These are phyloP conservation scores for Amesomyces nigricolor DNA, from an alignment of 2,329 filamentous ascomycete species.

Conservation along the genomic window DNA sequence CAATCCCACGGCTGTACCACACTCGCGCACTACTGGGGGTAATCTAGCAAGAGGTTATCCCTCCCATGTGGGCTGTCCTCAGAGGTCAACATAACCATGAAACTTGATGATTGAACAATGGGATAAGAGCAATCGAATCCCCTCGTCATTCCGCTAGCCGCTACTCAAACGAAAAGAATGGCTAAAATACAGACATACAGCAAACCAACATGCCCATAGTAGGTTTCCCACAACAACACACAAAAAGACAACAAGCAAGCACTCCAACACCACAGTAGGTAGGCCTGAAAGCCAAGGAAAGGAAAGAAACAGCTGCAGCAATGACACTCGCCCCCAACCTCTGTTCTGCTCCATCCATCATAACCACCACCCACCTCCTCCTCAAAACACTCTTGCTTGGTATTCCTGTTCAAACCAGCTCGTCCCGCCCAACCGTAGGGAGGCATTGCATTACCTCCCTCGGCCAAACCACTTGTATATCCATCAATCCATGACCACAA, in stretches of 20 bases:
- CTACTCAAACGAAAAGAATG: neutral
- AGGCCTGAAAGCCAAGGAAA: neutral
- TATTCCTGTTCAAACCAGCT: neutral
- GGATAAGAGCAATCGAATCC: neutral
- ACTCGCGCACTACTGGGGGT: too few species aligned
- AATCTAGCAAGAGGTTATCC: too few species aligned
- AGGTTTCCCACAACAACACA: neutral
- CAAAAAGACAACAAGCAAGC: neutral
- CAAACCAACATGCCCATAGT: neutral
- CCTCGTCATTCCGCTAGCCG: neutral
- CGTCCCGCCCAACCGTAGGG: neutral
- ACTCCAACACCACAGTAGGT: neutral
- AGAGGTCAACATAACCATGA: too few species aligned
- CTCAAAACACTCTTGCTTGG: neutral
- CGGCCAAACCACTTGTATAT: constrained; percentile 1
- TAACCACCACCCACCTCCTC: too few species aligned
- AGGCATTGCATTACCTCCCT: neutral
- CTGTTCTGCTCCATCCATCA: too few species aligned
- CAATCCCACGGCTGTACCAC: too few species aligned
- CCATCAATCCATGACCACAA: neutral
- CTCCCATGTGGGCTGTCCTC: too few species aligned
- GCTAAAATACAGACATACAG: constrained; percentile 4
- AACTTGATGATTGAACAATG: neutral
- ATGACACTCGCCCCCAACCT: too few species aligned
- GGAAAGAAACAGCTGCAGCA: neutral